A percentile compares a stretch with the other conserved stretches of the same genome.
Conservation (phyloP, 1,139 yeast species). For the Pichia sp. region DNA sequence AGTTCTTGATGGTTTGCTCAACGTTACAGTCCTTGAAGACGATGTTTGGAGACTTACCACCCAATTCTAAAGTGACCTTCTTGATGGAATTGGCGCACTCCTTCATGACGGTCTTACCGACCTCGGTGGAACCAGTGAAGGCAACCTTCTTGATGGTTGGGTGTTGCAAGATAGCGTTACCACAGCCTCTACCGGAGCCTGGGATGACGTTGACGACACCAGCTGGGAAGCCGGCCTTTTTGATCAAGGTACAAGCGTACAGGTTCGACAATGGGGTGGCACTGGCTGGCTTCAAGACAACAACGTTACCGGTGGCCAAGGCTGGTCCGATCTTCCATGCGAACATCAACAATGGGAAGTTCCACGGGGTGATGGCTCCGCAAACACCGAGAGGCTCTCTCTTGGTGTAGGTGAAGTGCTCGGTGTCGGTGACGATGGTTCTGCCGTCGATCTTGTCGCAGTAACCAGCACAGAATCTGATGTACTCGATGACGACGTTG, state of each 20-base stretch:
- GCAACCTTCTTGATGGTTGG: constrained; percentile 72
- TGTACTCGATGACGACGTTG: constrained; percentile 48
- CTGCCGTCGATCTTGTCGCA: constrained; percentile 73
- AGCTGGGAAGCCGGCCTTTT: constrained; percentile 72
- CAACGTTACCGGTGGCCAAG: constrained; percentile 74
- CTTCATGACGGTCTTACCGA: constrained; percentile 73
- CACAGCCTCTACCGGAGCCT: constrained; percentile 77
- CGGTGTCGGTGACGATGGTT: constrained; percentile 60
- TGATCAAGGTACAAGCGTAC: constrained; percentile 53
- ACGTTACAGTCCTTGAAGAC: constrained; percentile 72
- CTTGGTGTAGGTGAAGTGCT: constrained; percentile 57
- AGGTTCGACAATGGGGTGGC: constrained; percentile 80
- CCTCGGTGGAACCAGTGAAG: constrained; percentile 81
- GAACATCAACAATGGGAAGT: constrained; percentile 81
- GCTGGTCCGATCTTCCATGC: constrained; percentile 88
- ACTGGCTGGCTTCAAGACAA: constrained; percentile 78
- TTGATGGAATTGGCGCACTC: constrained; percentile 68
- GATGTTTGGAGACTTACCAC: constrained; percentile 83
- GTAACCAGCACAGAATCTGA: constrained; percentile 77
- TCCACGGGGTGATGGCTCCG: constrained; percentile 86
- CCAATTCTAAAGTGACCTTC: constrained; percentile 79
- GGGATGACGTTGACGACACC: constrained; percentile 75
- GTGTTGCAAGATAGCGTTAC: constrained; percentile 68
- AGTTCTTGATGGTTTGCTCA: constrained; percentile 57
- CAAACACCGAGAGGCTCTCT: constrained; percentile 75